These are phyloP conservation scores for Saccharomycopsis javanensis DNA, from an alignment of 805 yeast species.

Conservation along the genomic window DNA sequence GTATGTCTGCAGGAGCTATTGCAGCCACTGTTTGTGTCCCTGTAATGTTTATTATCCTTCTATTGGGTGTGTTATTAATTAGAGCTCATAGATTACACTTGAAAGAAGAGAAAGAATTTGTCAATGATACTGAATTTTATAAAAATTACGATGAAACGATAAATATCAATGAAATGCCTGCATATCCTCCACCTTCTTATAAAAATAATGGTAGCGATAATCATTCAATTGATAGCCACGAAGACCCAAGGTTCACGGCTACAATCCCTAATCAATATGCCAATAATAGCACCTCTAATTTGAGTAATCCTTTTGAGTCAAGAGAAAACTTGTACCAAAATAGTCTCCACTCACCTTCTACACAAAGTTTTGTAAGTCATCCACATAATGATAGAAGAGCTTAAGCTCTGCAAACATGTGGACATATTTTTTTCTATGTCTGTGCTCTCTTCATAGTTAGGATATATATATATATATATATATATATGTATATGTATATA, in stretches of 20 bases:
- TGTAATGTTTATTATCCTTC: slow-evolving; percentile 12
- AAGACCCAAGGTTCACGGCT: neutral
- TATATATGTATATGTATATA: no score
- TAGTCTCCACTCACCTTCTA: neutral
- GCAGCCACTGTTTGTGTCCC: slow-evolving; percentile 17
- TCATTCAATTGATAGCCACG: neutral
- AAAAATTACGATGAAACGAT: slow-evolving; percentile 18
- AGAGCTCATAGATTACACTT: slow-evolving; percentile 16
- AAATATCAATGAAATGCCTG: slow-evolving; percentile 15
- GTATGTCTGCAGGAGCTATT: slow-evolving; percentile 10
- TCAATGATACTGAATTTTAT: slow-evolving; percentile 17
- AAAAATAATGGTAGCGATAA: slow-evolving; percentile 5
- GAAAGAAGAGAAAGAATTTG: slow-evolving; percentile 17
- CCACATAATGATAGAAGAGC: neutral
- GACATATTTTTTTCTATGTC: neutral
- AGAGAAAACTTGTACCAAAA: neutral
- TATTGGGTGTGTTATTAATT: slow-evolving; percentile 10
- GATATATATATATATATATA: no score
- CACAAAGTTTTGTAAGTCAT: neutral
- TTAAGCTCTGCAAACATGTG: neutral
- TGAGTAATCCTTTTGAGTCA: neutral
- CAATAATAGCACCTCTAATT: neutral
- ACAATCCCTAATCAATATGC: neutral
- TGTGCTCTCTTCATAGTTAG: neutral
- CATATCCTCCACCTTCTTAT: slow-evolving; percentile 17